These are phyloP conservation scores for Holtermanniella nyarrowii DNA, from an alignment of 768 basidiomycete genomes.

Conservation along the genomic window DNA sequence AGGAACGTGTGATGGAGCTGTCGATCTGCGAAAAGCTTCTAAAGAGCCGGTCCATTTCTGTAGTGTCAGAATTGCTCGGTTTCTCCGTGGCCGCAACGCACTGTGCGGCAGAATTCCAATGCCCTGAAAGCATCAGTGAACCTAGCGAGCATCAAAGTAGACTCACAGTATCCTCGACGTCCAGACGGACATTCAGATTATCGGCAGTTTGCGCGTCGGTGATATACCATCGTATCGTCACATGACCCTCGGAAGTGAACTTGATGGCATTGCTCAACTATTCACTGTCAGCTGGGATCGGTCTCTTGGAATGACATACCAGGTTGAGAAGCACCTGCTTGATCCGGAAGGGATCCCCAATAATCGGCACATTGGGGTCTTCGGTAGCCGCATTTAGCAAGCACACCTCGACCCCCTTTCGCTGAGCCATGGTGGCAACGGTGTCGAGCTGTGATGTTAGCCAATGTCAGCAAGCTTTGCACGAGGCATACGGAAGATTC, in stretches of 20 bases:
- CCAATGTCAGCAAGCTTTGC: constrained; percentile 3
- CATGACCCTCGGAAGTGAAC: constrained; percentile 21
- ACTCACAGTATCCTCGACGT: constrained; percentile 21
- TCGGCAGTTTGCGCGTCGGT: constrained; percentile 4
- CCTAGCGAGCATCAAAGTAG: not conserved
- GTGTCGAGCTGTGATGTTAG: constrained; percentile 23
- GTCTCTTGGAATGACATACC: not conserved
- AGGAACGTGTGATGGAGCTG: constrained; percentile 22
- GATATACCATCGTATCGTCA: constrained; percentile 21
- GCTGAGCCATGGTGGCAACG: constrained; percentile 21
- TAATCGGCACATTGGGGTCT: constrained; percentile 19
- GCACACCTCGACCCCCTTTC: constrained; percentile 26
- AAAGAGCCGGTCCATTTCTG: constrained; percentile 31
- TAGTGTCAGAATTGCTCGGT: not conserved
- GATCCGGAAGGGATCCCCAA: constrained; percentile 32
- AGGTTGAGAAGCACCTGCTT: constrained; percentile 17
- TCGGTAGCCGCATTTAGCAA: constrained; percentile 16
- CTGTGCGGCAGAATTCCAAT: constrained; percentile 27
- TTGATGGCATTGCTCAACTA: constrained; percentile 31
- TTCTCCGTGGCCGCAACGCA: constrained; percentile 1
- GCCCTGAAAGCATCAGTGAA: constrained; percentile 7
- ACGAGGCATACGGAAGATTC: not conserved
- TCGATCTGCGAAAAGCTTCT: constrained; percentile 32
- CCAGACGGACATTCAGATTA: constrained; percentile 9
- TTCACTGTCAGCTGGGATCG: constrained; percentile 11